Percentiles rank a stretch among this genome's conserved stretches.
Conservation (phyloP, 2,329 filamentous ascomycete genomes). For the Aureobasidium musti region DNA sequence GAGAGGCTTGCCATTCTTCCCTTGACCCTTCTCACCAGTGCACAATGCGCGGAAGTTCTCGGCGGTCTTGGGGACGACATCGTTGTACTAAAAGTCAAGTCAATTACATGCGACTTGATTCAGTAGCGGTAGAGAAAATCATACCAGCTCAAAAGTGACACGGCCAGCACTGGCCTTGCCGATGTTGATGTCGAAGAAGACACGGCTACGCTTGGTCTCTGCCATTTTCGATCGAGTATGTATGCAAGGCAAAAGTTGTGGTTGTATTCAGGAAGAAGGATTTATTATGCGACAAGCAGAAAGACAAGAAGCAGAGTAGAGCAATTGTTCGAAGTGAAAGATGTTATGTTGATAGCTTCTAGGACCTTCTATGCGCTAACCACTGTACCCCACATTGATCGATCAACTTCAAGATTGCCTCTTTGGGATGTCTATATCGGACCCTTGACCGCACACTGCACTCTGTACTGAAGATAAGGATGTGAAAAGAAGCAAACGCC, state of each 20-base stretch:
- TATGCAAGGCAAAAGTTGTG: not conserved
- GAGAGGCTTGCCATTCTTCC: slow-evolving; percentile 78
- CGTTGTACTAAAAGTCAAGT: slow-evolving; percentile 45
- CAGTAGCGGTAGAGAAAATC: slow-evolving; percentile 36
- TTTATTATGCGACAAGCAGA: not conserved
- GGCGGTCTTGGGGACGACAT: slow-evolving; percentile 86
- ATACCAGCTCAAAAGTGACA: slow-evolving; percentile 80
- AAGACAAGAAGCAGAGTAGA: not conserved
- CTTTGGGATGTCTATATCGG: not conserved
- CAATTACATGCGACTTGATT: not conserved
- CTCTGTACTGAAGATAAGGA: not conserved
- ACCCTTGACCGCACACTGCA: not conserved
- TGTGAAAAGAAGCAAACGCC: not conserved
- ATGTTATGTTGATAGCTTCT: slow-evolving; percentile 21
- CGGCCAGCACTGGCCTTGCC: slow-evolving; percentile 72
- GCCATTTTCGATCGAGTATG: slow-evolving; percentile 24
- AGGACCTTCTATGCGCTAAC: slow-evolving; percentile 22
- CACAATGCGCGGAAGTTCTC: slow-evolving; percentile 96
- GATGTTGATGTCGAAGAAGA: slow-evolving; percentile 92
- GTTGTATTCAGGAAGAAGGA: not conserved
- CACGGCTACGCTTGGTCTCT: slow-evolving; percentile 63
- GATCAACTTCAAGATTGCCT: slow-evolving; percentile 5
- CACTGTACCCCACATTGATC: not conserved
- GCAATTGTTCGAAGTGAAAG: not conserved
- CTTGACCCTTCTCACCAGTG: slow-evolving; percentile 88